Base-by-base conservation (phyloP, 345 rosid genomes). In the Lumnitzera racemosa region DNA sequence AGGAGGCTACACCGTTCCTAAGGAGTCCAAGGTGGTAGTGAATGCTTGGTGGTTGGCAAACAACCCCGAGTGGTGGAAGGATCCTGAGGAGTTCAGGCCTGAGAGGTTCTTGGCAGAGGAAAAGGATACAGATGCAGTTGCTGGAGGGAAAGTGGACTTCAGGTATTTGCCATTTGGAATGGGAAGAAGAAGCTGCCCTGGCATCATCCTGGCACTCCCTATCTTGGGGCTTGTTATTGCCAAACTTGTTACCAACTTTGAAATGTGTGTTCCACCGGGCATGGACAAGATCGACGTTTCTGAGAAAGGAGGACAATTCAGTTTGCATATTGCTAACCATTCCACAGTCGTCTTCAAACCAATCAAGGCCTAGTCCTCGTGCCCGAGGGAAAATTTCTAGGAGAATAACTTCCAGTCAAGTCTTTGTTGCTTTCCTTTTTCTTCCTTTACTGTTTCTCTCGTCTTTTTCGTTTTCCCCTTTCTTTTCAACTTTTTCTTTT, bases 31-130 rank as follows among this genome's bases (percentile, higher is more conserved):
- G 67, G 82, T 85, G 43, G 82, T 80, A 13, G 83, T 78, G 20
- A 82, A 85, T 9, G 90, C 87, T 3, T 82, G 85, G 90, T 82
- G 90, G 90, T 61, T 82, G 15, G 86, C 88, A 47, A 82, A 80
- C 70, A 80, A 82, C 52, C 86, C 86, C 3, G 67, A 71, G 12
- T 70, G 76, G 85, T 82, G 86, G 88, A 68, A 73, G 61, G 61
- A 73, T 2, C 83, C 88, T 0, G 72, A 65, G 31, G 74, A 80
- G 47, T 85, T 85, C 48, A 56, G 81, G 69, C 91, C 91, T 0
- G 85, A 82, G 68, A 53, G 85, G 46, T 85, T 85, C 73, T 15
- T 85, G 36, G 76, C 78, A 47, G 85, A 85, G 66, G 86, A 80
- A 53, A 4, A 43, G 0, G 53, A 29, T 11, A 75, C 76, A 3